Evolutionary conservation across 2,329 filamentous ascomycete genomes (phyloP).

Genomic region (Colletotrichum paranaense): DNA sequence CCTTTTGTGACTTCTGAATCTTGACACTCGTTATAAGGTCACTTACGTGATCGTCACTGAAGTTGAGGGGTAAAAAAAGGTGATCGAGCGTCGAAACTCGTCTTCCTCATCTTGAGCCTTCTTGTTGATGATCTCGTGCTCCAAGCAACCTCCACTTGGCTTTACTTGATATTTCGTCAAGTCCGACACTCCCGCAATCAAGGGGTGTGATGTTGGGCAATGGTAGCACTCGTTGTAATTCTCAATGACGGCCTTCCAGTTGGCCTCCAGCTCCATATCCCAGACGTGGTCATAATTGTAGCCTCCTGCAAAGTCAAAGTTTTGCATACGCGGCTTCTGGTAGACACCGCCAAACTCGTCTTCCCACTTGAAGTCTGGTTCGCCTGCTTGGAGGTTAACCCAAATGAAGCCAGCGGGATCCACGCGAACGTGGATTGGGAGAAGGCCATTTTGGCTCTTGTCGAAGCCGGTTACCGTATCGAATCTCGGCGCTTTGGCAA

Average conservation of each 20-base stretch:
- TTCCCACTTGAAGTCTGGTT: slow-evolving; percentile 54
- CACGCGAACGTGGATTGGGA: slow-evolving; percentile 55
- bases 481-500: slow-evolving; percentile 56
- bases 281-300: slow-evolving; percentile 45
- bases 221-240: slow-evolving; percentile 64
- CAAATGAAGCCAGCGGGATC: slow-evolving; percentile 60
- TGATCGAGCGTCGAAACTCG: slow-evolving; percentile 27
- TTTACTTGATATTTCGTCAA: slow-evolving; percentile 56
- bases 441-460: slow-evolving; percentile 46
- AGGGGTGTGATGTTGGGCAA: slow-evolving; percentile 60
- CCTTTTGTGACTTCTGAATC: background rate
- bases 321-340: slow-evolving; percentile 38
- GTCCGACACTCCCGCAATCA: slow-evolving; percentile 55
- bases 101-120: slow-evolving; percentile 47
- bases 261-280: slow-evolving; percentile 48
- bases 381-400: slow-evolving; percentile 58
- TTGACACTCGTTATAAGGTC: slow-evolving; percentile 29
- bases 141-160: slow-evolving; percentile 46
- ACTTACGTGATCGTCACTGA: slow-evolving; percentile 45
- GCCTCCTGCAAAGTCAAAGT: slow-evolving; percentile 40
- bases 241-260: slow-evolving; percentile 56
- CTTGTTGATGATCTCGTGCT: slow-evolving; percentile 51
- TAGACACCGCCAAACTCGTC: slow-evolving; percentile 49
- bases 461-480: slow-evolving; percentile 51
- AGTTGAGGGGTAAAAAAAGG: slow-evolving; percentile 24